Evolutionary conservation across 1,284 basidiomycete genomes (phyloP), one percentile per base, ranked within the genome.

Genomic region (Malassezia furfur): DNA sequence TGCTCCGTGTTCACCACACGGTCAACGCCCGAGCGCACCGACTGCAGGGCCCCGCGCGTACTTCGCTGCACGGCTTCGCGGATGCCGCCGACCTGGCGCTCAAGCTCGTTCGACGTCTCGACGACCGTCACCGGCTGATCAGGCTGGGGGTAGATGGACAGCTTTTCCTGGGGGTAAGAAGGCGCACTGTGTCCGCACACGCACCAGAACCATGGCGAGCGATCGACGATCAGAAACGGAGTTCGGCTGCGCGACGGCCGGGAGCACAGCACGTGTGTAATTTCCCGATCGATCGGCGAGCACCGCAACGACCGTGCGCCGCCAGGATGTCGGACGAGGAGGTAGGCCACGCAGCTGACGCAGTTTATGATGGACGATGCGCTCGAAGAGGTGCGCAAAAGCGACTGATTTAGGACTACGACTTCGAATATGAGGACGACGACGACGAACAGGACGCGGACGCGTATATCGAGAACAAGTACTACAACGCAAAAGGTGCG

Each of bases 401-500:
- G 2, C 15, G 22, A n/a, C 22, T 43, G 14, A 35, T 21, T 4
- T 68, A 93, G 88, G 90, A 94, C 74, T 96, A 96, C 77, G 89
- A 85, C 68, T 96, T 96, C 75, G 90, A 94, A 76, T 99, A 71
- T 48, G 72, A 74, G 51, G 68, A 96, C 75, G 91, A 90, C 45
- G 76, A 76, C n/a, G 80, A 80, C 25, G 61, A 64, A 30, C 62
- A 64, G 31, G 89, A 84, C 10, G 87, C 82, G 38, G 86, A 83
- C 56, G 87, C 85, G n/a, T 91, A 96, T 75, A 84, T 96, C 43
- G 94, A 99, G 79, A 99, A 99, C 73, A 84, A 91, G 81, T 99
- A 99, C 78, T 98, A 98, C 77, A 87, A 85, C 49, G 94, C 94
- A 11, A 99, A 98, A 76, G 84, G 89, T 93, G 65, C 59, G 84